phyloP scores from a whole-genome alignment of 2,329 filamentous ascomycete species.

The Talaromyces sp. region DNA sequence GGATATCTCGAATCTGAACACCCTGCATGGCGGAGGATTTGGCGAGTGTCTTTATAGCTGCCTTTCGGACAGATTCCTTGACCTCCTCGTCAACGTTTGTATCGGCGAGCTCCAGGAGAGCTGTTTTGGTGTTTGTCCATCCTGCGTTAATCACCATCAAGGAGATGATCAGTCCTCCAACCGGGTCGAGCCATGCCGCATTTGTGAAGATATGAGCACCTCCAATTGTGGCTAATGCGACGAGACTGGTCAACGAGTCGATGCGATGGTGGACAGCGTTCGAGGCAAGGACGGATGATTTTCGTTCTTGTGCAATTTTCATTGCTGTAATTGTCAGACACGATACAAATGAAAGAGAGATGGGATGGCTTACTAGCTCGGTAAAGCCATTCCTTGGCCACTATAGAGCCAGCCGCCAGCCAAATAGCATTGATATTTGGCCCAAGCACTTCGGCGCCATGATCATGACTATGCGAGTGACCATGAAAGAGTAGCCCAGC shows the following conservation, averaged over 20 bases:
- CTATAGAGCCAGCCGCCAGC: slow-evolving; percentile 84
- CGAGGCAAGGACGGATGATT: slow-evolving; percentile 90
- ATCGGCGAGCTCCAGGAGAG: slow-evolving; percentile 87
- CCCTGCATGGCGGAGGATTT: slow-evolving; percentile 53
- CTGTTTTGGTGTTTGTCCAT: slow-evolving; percentile 74
- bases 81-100: slow-evolving; percentile 82
- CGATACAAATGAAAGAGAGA: not conserved
- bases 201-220: slow-evolving; percentile 82
- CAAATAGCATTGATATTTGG: slow-evolving; percentile 93
- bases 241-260: slow-evolving; percentile 91
- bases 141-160: slow-evolving; percentile 90
- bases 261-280: slow-evolving; percentile 96
- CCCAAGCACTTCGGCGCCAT: slow-evolving; percentile 50
- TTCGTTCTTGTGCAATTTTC: slow-evolving; percentile 90
- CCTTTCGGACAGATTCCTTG: slow-evolving; percentile 65
- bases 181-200: slow-evolving; percentile 88
- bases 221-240: slow-evolving; percentile 82
- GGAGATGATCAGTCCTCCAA: slow-evolving; percentile 88
- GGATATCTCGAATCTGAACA: slow-evolving; percentile 71
- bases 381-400: slow-evolving; percentile 96
- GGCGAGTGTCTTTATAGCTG: slow-evolving; percentile 58
- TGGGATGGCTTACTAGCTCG: slow-evolving; percentile 72
- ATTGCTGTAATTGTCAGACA: slow-evolving; percentile 58
- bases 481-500: slow-evolving; percentile 49
- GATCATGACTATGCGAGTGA: slow-evolving; percentile 57